Base-by-base conservation (phyloP, 805 yeast species). In the Clavispora asparagi region DNA sequence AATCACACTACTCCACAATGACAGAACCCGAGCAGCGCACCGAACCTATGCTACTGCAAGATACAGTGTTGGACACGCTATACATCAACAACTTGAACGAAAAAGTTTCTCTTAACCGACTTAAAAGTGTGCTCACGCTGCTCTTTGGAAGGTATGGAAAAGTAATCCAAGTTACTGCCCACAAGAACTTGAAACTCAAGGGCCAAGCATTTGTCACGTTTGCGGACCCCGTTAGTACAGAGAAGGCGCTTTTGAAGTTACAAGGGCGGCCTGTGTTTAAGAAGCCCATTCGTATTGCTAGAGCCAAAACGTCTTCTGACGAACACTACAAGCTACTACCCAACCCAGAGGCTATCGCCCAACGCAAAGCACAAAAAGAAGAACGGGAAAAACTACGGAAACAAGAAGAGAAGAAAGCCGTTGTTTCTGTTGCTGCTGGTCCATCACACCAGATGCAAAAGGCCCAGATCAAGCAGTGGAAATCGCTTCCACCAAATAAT, bases 121-220 rank as follows among this genome's bases (percentile, higher is more conserved):
- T 87, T 17, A 77, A 75, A 46, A 49, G 56, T 2, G 68, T 68
- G 7, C 68, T 88, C 2, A 46, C 46, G 3, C 58, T 62, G 8
- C 49, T 73, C 0, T 83, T 83, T 47, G 55, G 56, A 4, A 59
- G 68, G 14, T 76, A 67, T 56, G 83, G 84, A 0, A 68, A 68
- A 1, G 65, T 84, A 1, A 46, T 73, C 13, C 76, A 74, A 28
- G 64, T 87, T 11, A 68, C 77, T 2, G 79, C 87, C 1, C 81
- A 79, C 47, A 76, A 76, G 48, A 83, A 80, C 53, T 56, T 87
- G n/a, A 75, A 71, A 50, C 73, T 84, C 76, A 75, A 83, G 46
- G 96, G 96, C 2, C 96, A 88, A 62, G 96, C 95, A 1, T 88
- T 87, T 61, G 73, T 88, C 6, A 78, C 87, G 0, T 79, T 82